Evolutionary conservation across 345 rosid genomes (phyloP).

Genomic region (Eucalyptus dawsonii): DNA sequence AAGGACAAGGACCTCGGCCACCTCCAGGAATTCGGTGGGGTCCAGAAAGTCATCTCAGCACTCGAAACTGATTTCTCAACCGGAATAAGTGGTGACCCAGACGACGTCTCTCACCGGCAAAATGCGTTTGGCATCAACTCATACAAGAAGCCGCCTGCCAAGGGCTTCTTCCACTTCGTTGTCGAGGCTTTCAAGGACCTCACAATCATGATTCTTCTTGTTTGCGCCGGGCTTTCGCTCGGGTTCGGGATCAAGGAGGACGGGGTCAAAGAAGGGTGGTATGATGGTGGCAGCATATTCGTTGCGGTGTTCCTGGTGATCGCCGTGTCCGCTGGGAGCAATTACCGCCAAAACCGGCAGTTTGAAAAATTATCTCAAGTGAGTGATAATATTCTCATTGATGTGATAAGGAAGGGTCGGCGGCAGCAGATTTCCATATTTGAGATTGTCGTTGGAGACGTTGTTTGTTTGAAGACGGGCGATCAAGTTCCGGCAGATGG

Average conservation of each 20-base stretch:
- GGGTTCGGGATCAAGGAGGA: slow-evolving; percentile 11
- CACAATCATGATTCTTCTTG: slow-evolving; percentile 17
- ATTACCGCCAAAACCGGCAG: neutral
- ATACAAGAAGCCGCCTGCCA: neutral
- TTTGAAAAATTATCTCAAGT: neutral
- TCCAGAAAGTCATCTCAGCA: neutral
- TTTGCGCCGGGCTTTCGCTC: slow-evolving; percentile 32
- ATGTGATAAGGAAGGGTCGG: slow-evolving; percentile 13
- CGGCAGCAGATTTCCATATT: slow-evolving; percentile 26
- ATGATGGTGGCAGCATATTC: neutral
- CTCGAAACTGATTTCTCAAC: neutral
- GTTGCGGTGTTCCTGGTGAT: neutral
- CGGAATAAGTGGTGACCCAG: neutral
- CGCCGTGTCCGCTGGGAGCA: neutral
- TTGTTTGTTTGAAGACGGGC: slow-evolving; percentile 39
- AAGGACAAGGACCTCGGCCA: slow-evolving; percentile 18
- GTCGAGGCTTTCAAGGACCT: neutral
- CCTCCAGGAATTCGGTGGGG: slow-evolving; percentile 27
- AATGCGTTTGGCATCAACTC: slow-evolving; percentile 42
- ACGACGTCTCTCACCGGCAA: slow-evolving; percentile 25
- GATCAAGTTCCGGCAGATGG: slow-evolving; percentile 20
- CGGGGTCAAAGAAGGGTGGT: neutral
- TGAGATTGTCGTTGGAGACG: slow-evolving; percentile 53
- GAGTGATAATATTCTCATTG: neutral
- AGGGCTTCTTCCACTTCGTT: neutral